Base-by-base conservation (phyloP, 2,329 filamentous ascomycete species). In the Penicillium sp. region DNA sequence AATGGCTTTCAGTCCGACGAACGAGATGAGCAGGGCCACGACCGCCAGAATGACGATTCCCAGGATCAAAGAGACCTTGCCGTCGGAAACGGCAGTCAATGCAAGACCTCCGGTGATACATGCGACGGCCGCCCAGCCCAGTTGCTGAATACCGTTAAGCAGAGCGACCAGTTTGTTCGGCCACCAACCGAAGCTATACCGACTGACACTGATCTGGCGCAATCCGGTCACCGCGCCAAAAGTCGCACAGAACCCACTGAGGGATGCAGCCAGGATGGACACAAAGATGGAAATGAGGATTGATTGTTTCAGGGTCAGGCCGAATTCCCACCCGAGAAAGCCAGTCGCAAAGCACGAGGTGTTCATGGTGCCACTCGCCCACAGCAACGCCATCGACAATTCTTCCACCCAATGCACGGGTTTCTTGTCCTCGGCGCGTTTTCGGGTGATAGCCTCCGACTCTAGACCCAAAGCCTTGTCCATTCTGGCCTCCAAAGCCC, bases 331-430 rank as follows among this genome's bases (percentile, higher is more conserved):
- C 8, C 81, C 81, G 48, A 84, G 66, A 55, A 84, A 82, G 10
- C 81, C 81, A 0, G 79, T 81, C 2, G 79, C 73, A 56, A 83
- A 82, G 64, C 80, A 83, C 37, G 75, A 77, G 26, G 78, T 74
- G 64, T 83, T 82, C 75, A 82, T 78, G 1, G 79, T 82, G 10
- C 75, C 77, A 45, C 75, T 78, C 21, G 81, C 79, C 81, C 81
- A 84, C 55, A 84, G 71, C 56, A 82, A 67, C 11, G 79, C 80
- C 81, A 83, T 84, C 19, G 54, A 54, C 2, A 57, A 6, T 16
- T 56, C 52, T 55, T 75, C 74, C 53, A 78, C 66, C 58, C 77
- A 76, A 63, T 78, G 77, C 21, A 69, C 71, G 71, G 58, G 46
- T 14, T 56, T 53, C 5, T 59, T 59, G 11, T 66, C 54, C 35